Percentiles rank a stretch among this genome's conserved stretches.
Evolutionary conservation across 2,329 filamentous ascomycete genomes (phyloP).

Genomic region (Lecanicillium sp.): DNA sequence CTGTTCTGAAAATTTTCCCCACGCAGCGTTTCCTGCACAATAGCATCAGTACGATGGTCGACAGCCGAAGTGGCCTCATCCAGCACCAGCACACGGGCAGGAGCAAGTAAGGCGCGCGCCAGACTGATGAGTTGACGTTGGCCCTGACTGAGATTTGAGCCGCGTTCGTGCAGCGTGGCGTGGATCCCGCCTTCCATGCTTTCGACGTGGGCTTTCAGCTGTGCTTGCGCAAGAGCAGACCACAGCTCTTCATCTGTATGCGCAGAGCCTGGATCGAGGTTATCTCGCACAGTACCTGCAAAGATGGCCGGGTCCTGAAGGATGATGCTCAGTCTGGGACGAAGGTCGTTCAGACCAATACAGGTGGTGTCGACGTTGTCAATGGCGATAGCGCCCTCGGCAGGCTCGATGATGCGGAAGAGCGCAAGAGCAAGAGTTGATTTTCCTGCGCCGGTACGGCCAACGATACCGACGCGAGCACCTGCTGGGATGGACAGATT

Average conservation of each 20-base stretch:
- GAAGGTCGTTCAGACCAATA: conserved; percentile 58
- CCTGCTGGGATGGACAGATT: conserved; percentile 78
- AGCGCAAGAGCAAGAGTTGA: conserved; percentile 78
- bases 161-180: conserved; percentile 78
- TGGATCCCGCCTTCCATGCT: conserved; percentile 78
- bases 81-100: conserved; percentile 83
- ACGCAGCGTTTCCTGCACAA: conserved; percentile 49
- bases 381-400: conserved; percentile 69
- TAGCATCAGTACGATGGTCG: conserved; percentile 52
- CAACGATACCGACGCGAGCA: conserved; percentile 93
- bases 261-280: conserved; percentile 50
- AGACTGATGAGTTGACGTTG: conserved; percentile 83
- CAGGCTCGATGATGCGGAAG: conserved; percentile 83
- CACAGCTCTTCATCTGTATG: conserved; percentile 7
- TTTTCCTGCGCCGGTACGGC: conserved; percentile 86
- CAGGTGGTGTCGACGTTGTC: conserved; percentile 36
- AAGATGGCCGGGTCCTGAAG: conserved; percentile 90
- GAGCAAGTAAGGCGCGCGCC: conserved; percentile 79
- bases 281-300: conserved; percentile 78
- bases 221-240: conserved; percentile 60
- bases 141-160: conserved; percentile 81
- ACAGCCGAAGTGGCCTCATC: conserved; percentile 78
- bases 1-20: conserved; percentile 63
- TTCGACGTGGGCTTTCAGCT: conserved; percentile 74
- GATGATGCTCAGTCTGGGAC: conserved; percentile 80